A percentile compares a stretch with the other conserved stretches of the same genome.
Evolutionary conservation across 2,329 filamentous ascomycete species (phyloP).

Genomic region (Fusarium nematophilum): DNA sequence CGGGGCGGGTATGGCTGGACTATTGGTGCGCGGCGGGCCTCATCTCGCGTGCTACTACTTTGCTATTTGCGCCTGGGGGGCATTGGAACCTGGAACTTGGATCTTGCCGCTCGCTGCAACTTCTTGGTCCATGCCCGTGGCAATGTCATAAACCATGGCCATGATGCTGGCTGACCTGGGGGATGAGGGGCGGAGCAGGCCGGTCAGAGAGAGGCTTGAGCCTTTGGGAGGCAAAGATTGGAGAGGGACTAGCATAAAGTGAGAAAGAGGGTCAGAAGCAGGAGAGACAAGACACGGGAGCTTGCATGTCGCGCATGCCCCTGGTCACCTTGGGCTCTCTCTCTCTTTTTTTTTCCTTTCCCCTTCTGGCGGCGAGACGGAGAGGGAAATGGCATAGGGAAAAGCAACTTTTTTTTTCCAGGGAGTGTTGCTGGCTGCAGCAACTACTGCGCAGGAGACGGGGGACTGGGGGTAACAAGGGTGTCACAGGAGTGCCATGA

Average conservation of each 20-base stretch:
- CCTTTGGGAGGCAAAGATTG: conserved; percentile 24
- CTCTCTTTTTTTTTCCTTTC: too few relatives aligned
- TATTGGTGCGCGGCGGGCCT: conserved; percentile 42
- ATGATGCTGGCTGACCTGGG: conserved; percentile 27
- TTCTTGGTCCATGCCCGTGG: conserved; percentile 27
- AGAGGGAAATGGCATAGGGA: conserved; percentile 20
- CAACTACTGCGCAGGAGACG: conserved; percentile 21
- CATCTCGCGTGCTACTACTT: conserved; percentile 36
- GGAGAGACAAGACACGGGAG: conserved; percentile 36
- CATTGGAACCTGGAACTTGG: too few relatives aligned
- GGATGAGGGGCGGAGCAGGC: conserved; percentile 19
- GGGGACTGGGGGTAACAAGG: conserved; percentile 32
- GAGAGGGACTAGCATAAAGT: conserved; percentile 16
- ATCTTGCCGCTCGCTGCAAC: conserved; percentile 20
- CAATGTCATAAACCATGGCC: conserved; percentile 28
- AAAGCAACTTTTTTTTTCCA: conserved; percentile 41
- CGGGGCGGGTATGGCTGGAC: conserved; percentile 37
- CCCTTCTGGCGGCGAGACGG: conserved; percentile 14
- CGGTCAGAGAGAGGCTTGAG: conserved; percentile 12
- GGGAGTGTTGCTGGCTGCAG: conserved; percentile 26
- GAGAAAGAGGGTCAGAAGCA: conserved; percentile 22
- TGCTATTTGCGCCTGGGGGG: conserved; percentile 5
- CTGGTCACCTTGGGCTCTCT: conserved; percentile 11
- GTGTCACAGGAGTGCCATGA: too few relatives aligned
- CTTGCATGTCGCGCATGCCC: conserved; percentile 38